Percentiles rank a stretch among this genome's conserved stretches.
phyloP scores from a whole-genome alignment of 345 rosid genomes.

The Pelargonium nanum region DNA sequence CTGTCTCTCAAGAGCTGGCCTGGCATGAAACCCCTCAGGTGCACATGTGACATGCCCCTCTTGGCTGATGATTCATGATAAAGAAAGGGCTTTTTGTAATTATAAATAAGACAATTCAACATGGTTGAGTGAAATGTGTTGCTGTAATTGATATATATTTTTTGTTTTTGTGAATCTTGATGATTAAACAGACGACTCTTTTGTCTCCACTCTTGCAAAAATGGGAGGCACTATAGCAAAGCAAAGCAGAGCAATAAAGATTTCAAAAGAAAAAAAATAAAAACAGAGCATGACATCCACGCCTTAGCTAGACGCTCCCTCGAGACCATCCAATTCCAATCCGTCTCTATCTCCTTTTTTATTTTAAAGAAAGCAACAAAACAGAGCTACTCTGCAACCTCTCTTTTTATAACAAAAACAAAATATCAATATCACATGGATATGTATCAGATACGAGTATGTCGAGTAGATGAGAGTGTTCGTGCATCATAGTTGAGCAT shows the following conservation, averaged over 20 bases:
- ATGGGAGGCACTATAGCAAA: slow-evolving; percentile 6
- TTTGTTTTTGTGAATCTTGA: not conserved
- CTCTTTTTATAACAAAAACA: too few species aligned
- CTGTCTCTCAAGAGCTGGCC: not conserved
- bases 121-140: not conserved
- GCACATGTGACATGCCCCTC: not conserved
- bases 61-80: not conserved
- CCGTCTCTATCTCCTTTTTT: slow-evolving; percentile 11
- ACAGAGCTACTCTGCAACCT: not conserved
- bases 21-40: not conserved
- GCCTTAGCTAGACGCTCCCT: slow-evolving; percentile 36
- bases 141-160: not conserved
- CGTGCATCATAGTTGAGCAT: too few species aligned
- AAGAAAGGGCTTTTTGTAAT: not conserved
- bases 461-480: too few species aligned
- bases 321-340: slow-evolving; percentile 24
- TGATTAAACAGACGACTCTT: slow-evolving; percentile 35
- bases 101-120: too few species aligned
- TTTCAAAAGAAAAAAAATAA: slow-evolving; percentile 17
- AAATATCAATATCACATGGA: not conserved
- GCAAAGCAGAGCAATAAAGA: slow-evolving; percentile 24
- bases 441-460: too few species aligned
- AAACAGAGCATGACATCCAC: slow-evolving; percentile 23
- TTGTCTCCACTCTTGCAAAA: slow-evolving; percentile 29
- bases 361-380: not conserved